Base-by-base conservation (phyloP, 2,329 filamentous ascomycete genomes). In the Neopestalotiopsis clavispora region DNA sequence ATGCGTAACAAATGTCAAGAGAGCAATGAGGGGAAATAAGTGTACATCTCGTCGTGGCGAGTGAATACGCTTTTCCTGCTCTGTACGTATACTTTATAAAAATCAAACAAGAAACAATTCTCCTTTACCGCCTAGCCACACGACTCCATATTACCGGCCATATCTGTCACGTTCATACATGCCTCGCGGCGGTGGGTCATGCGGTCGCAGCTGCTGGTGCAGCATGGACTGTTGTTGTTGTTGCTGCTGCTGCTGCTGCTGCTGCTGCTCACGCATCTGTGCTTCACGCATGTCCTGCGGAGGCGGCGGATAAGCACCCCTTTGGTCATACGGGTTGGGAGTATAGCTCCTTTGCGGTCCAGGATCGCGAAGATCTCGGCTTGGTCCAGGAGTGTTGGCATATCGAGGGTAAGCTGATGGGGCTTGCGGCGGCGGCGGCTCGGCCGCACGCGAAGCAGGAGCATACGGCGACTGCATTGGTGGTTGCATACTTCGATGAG, bases 261-360 rank as follows among this genome's bases (percentile, higher is more conserved):
- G 69, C n/a, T 74, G 73, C 38, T 80, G 80, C 67, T 83, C 81
- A 59, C 80, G 76, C 14, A 79, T 72, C 17, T 82, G 76, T 17
- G 74, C 78, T 67, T 84, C 82, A n/a, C 81, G 78, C 20, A 74
- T 67, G 63, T 76, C 78, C 70, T 69, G 74, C 23, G 77, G 76
- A n/a, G 76, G 75, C 7, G 77, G 78, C 12, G 79, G 78, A 65
- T 83, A 84, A 0, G 77, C 80, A 6, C 79, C 80, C 17, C 84
- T 78, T 6, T 68, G 70, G 34, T 86, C 84, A 67, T 85, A 86
- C 1, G 76, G 72, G 4, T 73, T 72, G 3, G 84, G 84, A 1
- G 84, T 85, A 72, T 84, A 86, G 72, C 83, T 85, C 23, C 84
- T 81, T 1, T 78, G 77, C 1, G 81, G 80, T 20, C 81, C 78